Conservation (phyloP, 2,329 filamentous ascomycete genomes). For the Stromatinia cepivora region DNA sequence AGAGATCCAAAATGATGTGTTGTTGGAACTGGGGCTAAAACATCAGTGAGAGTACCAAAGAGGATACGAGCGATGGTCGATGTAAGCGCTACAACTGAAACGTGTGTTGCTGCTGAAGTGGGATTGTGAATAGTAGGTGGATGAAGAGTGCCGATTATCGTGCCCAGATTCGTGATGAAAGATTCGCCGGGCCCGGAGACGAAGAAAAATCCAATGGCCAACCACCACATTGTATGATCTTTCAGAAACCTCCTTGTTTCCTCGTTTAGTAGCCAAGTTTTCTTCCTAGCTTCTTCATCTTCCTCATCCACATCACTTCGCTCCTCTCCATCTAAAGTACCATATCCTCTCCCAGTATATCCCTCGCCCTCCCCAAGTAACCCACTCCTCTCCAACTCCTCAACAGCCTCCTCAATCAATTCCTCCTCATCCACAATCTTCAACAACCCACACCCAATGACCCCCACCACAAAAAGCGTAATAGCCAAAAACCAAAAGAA, state of each 20-base stretch:
- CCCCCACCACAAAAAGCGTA: constrained; percentile 68
- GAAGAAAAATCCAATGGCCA: constrained; percentile 87
- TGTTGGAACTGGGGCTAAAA: constrained; percentile 67
- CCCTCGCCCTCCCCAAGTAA: constrained; percentile 74
- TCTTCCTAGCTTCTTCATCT: constrained; percentile 63
- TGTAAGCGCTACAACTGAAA: constrained; percentile 87
- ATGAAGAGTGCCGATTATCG: constrained; percentile 84
- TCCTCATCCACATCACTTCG: constrained; percentile 46
- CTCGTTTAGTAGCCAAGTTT: constrained; percentile 86
- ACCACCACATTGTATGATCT: constrained; percentile 94
- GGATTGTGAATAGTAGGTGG: constrained; percentile 56
- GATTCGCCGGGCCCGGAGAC: constrained; percentile 81
- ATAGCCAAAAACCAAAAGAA: constrained; percentile 85
- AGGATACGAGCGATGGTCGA: constrained; percentile 89
- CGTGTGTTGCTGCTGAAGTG: constrained; percentile 73
- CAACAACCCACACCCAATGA: constrained; percentile 72
- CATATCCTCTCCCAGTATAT: constrained; percentile 65
- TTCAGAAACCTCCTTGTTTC: constrained; percentile 83
- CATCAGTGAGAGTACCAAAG: constrained; percentile 83
- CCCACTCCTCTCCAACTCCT: constrained; percentile 87
- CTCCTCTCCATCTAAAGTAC: constrained; percentile 50
- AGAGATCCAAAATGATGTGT: constrained; percentile 35
- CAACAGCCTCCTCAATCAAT: constrained; percentile 85
- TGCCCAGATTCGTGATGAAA: constrained; percentile 96
- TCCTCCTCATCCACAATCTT: constrained; percentile 81